These are phyloP conservation scores for Synchytrium microbalum DNA, from an alignment of 371 early-diverging fungal genomes.

Conservation along the genomic window DNA sequence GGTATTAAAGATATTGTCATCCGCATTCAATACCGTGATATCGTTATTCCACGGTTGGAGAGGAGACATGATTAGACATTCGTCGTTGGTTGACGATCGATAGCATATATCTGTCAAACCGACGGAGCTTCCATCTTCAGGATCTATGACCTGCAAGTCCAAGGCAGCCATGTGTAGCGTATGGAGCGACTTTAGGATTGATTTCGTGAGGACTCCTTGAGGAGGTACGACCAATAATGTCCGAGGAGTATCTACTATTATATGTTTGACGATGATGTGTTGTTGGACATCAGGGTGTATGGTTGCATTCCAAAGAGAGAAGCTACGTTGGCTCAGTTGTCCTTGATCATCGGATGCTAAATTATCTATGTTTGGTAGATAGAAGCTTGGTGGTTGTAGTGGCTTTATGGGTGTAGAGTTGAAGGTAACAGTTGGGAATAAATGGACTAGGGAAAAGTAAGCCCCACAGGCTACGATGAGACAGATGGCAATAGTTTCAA, in stretches of 20 bases:
- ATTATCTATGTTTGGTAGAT: background rate
- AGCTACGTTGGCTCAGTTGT: slow-evolving; percentile 6
- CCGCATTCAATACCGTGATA: background rate
- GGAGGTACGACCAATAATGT: slow-evolving; percentile 6
- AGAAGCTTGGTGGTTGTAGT: slow-evolving; percentile 46
- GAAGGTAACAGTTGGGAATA: slow-evolving; percentile 48
- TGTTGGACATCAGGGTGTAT: background rate
- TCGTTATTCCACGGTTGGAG: background rate
- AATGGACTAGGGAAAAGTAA: slow-evolving; percentile 70
- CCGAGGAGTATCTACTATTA: slow-evolving; percentile 15
- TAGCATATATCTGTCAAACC: slow-evolving; percentile 36
- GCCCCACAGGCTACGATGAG: slow-evolving; percentile 64
- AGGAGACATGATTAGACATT: slow-evolving; percentile 7
- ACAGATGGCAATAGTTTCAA: slow-evolving; percentile 71
- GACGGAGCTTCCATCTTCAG: slow-evolving; percentile 28
- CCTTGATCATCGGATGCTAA: slow-evolving; percentile 8
- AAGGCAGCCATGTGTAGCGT: slow-evolving; percentile 48
- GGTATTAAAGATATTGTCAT: slow-evolving; percentile 4
- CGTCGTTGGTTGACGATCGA: slow-evolving; percentile 10
- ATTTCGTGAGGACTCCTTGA: slow-evolving; percentile 27
- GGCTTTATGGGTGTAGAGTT: background rate
- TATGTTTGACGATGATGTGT: slow-evolving; percentile 16
- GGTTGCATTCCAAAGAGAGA: slow-evolving; percentile 5
- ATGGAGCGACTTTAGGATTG: slow-evolving; percentile 37
- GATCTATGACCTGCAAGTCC: slow-evolving; percentile 6